phyloP scores from a whole-genome alignment of 345 rosid genomes.

The Carallia pectinifolia region DNA sequence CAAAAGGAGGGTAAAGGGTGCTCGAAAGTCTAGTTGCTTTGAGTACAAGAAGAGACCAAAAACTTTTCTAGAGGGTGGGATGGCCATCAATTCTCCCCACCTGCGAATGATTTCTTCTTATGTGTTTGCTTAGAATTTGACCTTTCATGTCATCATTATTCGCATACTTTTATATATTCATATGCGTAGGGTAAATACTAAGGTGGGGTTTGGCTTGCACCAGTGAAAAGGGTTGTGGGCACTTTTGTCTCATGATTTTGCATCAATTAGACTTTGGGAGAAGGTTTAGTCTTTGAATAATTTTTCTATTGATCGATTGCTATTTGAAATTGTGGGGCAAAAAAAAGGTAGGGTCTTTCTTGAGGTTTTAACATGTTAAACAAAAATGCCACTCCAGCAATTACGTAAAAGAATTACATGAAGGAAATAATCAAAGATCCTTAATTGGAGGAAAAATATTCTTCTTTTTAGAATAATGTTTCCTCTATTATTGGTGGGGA shows the following conservation, averaged over 20 bases:
- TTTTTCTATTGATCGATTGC: slow-evolving; percentile 30
- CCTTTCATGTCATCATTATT: slow-evolving; percentile 44
- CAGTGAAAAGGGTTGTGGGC: slow-evolving; percentile 47
- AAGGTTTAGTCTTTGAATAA: slow-evolving; percentile 14
- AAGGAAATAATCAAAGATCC: slow-evolving; percentile 11
- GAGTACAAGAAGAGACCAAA: slow-evolving; percentile 70
- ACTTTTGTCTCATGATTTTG: slow-evolving; percentile 54
- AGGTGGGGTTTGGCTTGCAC: slow-evolving; percentile 62
- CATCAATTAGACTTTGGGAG: slow-evolving; percentile 34
- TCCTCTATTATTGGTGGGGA: slow-evolving; percentile 37
- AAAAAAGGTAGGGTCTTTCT: slow-evolving; percentile 9
- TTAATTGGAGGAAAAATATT: slow-evolving; percentile 12
- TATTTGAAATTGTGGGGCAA: slow-evolving; percentile 15
- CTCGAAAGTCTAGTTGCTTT: slow-evolving; percentile 53
- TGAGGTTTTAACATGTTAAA: slow-evolving; percentile 23
- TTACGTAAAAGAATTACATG: background rate
- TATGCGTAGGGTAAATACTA: slow-evolving; percentile 21
- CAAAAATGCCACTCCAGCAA: slow-evolving; percentile 20
- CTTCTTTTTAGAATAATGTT: slow-evolving; percentile 23
- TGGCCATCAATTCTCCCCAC: slow-evolving; percentile 38
- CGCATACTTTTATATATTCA: slow-evolving; percentile 4
- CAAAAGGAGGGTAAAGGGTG: background rate
- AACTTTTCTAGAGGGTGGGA: slow-evolving; percentile 28
- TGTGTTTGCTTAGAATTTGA: slow-evolving; percentile 70
- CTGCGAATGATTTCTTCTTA: slow-evolving; percentile 41